Conservation (phyloP, 768 basidiomycete genomes). For the Xanthoconium stramineum region DNA sequence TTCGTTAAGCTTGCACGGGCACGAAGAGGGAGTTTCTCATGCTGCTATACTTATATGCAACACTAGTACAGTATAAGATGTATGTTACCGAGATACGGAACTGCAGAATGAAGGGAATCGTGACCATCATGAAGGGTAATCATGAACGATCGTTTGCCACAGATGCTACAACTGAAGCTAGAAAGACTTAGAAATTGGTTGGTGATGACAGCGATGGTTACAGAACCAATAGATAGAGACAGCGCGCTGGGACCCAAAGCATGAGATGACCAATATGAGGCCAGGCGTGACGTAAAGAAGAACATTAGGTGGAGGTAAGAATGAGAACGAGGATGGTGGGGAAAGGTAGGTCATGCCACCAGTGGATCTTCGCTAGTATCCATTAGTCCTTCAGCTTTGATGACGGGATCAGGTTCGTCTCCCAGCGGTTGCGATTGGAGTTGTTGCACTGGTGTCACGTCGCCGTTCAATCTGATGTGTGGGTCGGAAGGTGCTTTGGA, state of each 20-base stretch:
- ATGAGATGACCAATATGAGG: constrained; percentile 12
- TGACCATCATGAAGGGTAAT: constrained; percentile 33
- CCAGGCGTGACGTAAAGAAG: constrained; percentile 5
- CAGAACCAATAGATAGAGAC: constrained; percentile 33
- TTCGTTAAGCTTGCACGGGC: constrained; percentile 21
- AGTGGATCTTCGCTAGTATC: constrained; percentile 63
- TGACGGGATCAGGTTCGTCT: constrained; percentile 50
- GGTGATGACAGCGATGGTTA: constrained; percentile 28
- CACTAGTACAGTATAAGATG: constrained; percentile 36
- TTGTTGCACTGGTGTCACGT: constrained; percentile 45
- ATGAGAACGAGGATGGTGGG: not conserved
- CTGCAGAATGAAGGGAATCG: constrained; percentile 28
- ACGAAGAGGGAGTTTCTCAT: constrained; percentile 12
- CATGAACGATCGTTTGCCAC: constrained; percentile 34
- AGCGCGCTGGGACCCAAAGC: constrained; percentile 22
- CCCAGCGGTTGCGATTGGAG: constrained; percentile 48
- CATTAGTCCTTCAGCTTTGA: constrained; percentile 62
- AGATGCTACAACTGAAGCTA: constrained; percentile 29
- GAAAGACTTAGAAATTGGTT: constrained; percentile 19
- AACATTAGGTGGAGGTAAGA: constrained; percentile 3
- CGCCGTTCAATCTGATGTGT: constrained; percentile 46
- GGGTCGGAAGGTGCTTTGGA: constrained; percentile 49
- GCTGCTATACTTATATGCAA: constrained; percentile 19
- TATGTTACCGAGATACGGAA: constrained; percentile 32
- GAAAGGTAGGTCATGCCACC: constrained; percentile 29